Evolutionary conservation across 352 stramenopile genomes (phyloP).

Genomic region (Phytophthora nicotianae): DNA sequence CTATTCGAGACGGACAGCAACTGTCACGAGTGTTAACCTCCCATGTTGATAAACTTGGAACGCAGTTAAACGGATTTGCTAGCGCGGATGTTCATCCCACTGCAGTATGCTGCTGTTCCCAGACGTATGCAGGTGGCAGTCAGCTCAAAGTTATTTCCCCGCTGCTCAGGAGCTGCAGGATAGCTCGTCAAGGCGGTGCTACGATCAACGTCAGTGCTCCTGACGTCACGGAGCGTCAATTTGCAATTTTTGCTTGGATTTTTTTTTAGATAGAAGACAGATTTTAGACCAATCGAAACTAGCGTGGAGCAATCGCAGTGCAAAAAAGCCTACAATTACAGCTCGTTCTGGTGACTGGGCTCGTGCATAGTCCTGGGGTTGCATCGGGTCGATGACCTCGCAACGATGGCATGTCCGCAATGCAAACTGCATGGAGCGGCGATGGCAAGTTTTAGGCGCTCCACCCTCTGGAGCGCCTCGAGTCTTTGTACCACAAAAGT

Average conservation of each 20-base stretch:
- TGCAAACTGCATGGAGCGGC: conserved; percentile 5
- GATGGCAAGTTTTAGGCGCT: conserved; percentile 4
- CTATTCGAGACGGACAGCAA: conserved; percentile 1
- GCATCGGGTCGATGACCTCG: background rate
- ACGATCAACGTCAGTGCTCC: conserved; percentile 2
- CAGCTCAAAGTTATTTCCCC: conserved; percentile 7
- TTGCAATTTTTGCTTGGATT: conserved; percentile 27
- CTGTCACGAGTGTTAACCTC: background rate
- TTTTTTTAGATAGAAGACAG: conserved; percentile 10
- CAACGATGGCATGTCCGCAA: conserved; percentile 12
- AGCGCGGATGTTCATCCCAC: conserved; percentile 1
- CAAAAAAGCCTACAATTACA: conserved; percentile 3
- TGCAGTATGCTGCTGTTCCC: background rate
- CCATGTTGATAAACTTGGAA: too few species aligned
- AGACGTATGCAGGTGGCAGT: background rate
- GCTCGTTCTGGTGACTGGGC: background rate
- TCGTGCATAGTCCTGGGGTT: conserved; percentile 1
- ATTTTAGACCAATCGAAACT: conserved; percentile 15
- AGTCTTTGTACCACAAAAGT: conserved; percentile 9
- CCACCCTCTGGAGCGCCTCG: background rate
- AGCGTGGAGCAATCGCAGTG: background rate
- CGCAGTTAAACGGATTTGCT: conserved; percentile 1
- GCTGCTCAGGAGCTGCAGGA: conserved; percentile 7
- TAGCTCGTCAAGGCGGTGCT: background rate
- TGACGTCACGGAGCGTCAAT: conserved; percentile 6